Evolutionary conservation across 1,284 basidiomycete genomes (phyloP), one percentile per base, ranked within the genome.

Genomic region (Flammula alnicola): DNA sequence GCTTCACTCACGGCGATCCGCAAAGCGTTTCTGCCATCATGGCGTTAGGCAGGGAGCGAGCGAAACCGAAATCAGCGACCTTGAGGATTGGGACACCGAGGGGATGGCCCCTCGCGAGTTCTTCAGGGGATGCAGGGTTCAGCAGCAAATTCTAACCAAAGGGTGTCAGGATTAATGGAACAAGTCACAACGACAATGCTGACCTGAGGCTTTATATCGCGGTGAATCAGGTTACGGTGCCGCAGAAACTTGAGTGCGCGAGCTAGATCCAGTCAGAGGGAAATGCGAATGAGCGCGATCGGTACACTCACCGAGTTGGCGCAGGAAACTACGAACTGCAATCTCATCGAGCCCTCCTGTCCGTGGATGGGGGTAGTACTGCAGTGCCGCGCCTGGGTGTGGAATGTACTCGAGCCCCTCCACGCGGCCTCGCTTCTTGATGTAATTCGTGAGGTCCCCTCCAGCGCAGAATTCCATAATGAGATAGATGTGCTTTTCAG

Each of bases 391-490:
- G 31, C 85, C 83, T 4, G 82, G 79, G 36, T 74, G 69, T 5
- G 93, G 85, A 1, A 83, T 64, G 57, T 93, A 95, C 63, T 94
- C 89, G 12, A 97, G 78, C 3, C 88, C 85, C 44, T 93, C 87
- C 37, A 96, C 86, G 20, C 86, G 83, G 14, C 93, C 94, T 9
- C 93, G 86, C 65, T 93, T 93, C 81, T 93, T 94, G 77, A 99
- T 96, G 67, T 98, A 98, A 60, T 93, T 85, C 0, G 93, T 93
- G 36, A 99, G 83, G 69, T 99, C 97, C 10, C 95, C 95, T 3
- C 94, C 95, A 0, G 94, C 86, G 70, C 96, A 98, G 69, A 86
- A 98, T 63, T 96, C 95, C 90, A 99, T 99, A 65, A 99, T 90
- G 48, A 99, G 85, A 74, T 98, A 98, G 66, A 99, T 98, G 68